Evolutionary conservation across 75 land plant species (phyloP).

Genomic region (Selaginella moellendorffii): DNA sequence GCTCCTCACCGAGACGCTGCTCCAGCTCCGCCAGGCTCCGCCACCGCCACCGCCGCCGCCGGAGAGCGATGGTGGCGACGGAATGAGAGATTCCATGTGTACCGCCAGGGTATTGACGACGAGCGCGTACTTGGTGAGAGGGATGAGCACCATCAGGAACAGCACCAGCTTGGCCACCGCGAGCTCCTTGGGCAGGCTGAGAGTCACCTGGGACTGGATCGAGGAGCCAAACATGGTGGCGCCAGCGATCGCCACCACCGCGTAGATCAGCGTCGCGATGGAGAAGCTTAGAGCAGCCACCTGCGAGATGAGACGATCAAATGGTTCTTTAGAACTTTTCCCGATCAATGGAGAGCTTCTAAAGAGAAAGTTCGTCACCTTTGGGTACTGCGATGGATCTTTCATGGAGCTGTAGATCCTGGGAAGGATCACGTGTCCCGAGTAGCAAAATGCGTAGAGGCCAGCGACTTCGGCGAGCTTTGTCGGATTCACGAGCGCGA

Average conservation of each 20-base stretch:
- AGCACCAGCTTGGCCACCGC: constrained; percentile 65
- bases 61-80: background rate
- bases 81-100: background rate
- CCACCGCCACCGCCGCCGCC: too few relatives aligned
- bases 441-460: constrained; percentile 4
- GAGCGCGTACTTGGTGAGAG: constrained; percentile 1
- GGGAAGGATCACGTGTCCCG: constrained; percentile 6
- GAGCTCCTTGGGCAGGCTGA: constrained; percentile 48
- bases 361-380: background rate
- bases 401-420: constrained; percentile 1
- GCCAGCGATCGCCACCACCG: constrained; percentile 46
- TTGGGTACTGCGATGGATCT: constrained; percentile 3
- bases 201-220: constrained; percentile 60
- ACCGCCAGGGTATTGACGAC: background rate
- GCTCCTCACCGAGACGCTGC: background rate
- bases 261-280: constrained; percentile 34
- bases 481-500: background rate
- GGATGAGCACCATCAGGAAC: constrained; percentile 20
- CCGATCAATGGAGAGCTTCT: background rate
- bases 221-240: constrained; percentile 63
- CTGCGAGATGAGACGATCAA: background rate
- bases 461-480: background rate
- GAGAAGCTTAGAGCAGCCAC: background rate
- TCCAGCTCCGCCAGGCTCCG: too few relatives aligned
- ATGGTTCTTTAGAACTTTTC: background rate